Percentiles rank a stretch among this genome's conserved stretches.
These are phyloP conservation scores for Lasiosphaeris hirsuta DNA, from an alignment of 495 filamentous ascomycete genomes.

Conservation along the genomic window DNA sequence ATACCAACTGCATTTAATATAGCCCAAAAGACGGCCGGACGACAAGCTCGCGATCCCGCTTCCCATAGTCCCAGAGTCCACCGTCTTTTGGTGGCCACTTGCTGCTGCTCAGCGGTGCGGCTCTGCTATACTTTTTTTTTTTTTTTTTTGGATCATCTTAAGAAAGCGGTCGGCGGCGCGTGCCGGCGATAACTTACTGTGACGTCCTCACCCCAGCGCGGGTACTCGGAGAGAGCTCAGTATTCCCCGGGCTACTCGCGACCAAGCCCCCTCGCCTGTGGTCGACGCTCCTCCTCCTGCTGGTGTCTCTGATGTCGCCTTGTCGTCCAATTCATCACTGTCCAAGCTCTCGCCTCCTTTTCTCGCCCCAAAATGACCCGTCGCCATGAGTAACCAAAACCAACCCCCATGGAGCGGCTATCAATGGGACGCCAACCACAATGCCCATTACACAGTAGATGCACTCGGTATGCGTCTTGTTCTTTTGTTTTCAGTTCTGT, in stretches of 20 bases:
- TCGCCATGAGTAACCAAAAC: constrained; percentile 20
- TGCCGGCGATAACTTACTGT: constrained; percentile 1
- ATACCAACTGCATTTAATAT: constrained; percentile 32
- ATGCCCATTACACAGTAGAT: not conserved
- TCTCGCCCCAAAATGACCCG: constrained; percentile 14
- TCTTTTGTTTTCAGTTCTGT: not conserved
- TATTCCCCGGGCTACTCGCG: too few relatives aligned
- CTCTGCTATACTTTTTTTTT: constrained; percentile 15
- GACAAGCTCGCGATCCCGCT: constrained; percentile 6
- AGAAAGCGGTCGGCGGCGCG: not conserved
- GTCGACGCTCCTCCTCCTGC: not conserved
- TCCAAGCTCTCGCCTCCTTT: not conserved
- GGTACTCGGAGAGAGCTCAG: too few relatives aligned
- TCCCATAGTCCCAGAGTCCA: not conserved
- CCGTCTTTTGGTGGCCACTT: constrained; percentile 11
- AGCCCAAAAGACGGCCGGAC: constrained; percentile 10
- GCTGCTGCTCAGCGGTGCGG: constrained; percentile 14
- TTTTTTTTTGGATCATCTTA: not conserved
- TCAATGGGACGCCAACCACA: too few relatives aligned
- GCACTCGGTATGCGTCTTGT: not conserved
- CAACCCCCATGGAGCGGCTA: not conserved
- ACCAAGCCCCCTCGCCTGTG: not conserved
- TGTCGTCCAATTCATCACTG: not conserved
- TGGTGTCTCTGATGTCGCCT: constrained; percentile 14
- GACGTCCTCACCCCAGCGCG: not conserved